Evolutionary conservation across 75 land plant genomes (phyloP), one percentile per base, ranked within the genome.

Genomic region (Pinus taeda): DNA sequence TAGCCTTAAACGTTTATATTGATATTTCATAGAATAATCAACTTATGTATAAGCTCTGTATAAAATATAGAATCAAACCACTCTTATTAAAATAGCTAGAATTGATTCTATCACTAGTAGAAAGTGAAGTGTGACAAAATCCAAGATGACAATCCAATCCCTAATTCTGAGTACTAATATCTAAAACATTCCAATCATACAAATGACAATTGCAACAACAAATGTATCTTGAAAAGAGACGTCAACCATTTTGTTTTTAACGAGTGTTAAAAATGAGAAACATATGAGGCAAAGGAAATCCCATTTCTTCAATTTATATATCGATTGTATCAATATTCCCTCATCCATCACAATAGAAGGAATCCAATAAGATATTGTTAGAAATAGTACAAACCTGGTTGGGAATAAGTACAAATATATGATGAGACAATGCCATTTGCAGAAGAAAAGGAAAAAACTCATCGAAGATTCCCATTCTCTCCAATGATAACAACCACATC

Each of bases 401-500:
- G 89, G 22, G 89, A 88, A 60, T 93, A 81, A 30, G 88, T 81
- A 73, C 94, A 95, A 59, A 97, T 88, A 56, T 97, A 97, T 24
- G 99, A 81, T 74, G 92, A 92, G 49, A 97, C 83, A 77, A 90
- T 74, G 37, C 99, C 99, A 75, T 71, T 71, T 74, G 88, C 73
- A 57, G 88, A 75, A 26, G 88, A 78, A 57, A 97, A 45, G 21
- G 84, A 61, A 75, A 86, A 88, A 37, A 89, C 95, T 75, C 98
- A 81, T 71, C 95, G 79, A 37, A 97, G 82, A 71, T 83, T 89
- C 72, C 94, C 89, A 83, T 97, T 97, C 79, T 97, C 99, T 36
- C 99, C 99, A 86, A 93, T 91, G 60, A 97, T 97, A 61, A 95
- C 90, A 79, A 98, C 89, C 21, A 95, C 89, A 76, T 94, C 98